These are phyloP conservation scores for Mucor velutinosus DNA, from an alignment of 371 early-diverging fungal species.

Conservation along the genomic window DNA sequence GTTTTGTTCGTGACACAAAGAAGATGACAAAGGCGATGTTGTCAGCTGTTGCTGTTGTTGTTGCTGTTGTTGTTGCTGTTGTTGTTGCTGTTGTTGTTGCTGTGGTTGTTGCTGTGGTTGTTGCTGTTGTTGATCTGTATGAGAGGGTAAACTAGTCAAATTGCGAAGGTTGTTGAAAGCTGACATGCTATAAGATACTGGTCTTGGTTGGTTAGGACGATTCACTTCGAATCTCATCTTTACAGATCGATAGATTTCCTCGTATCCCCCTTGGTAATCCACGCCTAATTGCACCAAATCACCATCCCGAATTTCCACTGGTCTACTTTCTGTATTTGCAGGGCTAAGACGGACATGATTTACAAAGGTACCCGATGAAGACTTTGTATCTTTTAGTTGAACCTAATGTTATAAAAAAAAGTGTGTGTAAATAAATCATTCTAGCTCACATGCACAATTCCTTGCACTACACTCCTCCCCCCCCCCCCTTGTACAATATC, in stretches of 20 bases:
- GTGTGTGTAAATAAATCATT: constrained; percentile 7
- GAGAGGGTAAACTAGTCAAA: constrained; percentile 12
- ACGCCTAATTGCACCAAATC: constrained; percentile 94
- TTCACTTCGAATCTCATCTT: constrained; percentile 83
- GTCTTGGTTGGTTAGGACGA: constrained; percentile 38
- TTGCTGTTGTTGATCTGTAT: neutral
- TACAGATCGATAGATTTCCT: constrained; percentile 75
- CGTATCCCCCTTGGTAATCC: constrained; percentile 91
- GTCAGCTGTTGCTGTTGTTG: constrained; percentile 11
- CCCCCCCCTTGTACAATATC: neutral
- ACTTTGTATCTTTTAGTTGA: constrained; percentile 74
- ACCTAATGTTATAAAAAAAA: constrained; percentile 1
- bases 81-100: constrained; percentile 1
- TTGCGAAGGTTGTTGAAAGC: constrained; percentile 36
- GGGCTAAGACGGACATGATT: constrained; percentile 90
- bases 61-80: constrained; percentile 3
- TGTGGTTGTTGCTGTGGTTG: constrained; percentile 13
- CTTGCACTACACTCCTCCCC: constrained; percentile 10
- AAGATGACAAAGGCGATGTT: constrained; percentile 5
- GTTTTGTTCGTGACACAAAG: neutral
- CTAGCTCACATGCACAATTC: constrained; percentile 15
- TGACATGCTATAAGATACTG: constrained; percentile 25
- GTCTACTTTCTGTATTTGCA: constrained; percentile 82
- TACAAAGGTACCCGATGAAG: constrained; percentile 95
- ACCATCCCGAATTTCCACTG: constrained; percentile 83